These are phyloP conservation scores for Curvularia sp. DNA, from an alignment of 2,329 filamentous ascomycete species.

Conservation along the genomic window DNA sequence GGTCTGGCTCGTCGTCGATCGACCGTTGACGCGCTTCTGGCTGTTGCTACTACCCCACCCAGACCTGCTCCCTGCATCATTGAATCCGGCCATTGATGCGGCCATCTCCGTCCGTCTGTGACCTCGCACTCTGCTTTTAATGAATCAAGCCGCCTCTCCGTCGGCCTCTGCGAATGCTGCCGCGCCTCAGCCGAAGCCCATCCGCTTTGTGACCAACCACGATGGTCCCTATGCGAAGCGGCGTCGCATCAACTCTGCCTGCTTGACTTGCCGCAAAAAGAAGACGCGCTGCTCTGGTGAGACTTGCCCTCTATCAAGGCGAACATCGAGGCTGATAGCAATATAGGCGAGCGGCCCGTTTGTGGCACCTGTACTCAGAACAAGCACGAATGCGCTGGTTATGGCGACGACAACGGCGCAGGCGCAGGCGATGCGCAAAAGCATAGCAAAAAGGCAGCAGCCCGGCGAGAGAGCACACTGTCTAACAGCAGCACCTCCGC, in stretches of 20 bases:
- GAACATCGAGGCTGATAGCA: slow-evolving; percentile 15
- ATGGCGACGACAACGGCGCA: slow-evolving; percentile 48
- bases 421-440: slow-evolving; percentile 26
- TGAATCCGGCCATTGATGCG: slow-evolving; percentile 16
- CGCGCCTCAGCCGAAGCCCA: slow-evolving; percentile 47
- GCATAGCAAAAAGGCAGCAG: slow-evolving; percentile 30
- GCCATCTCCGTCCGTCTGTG: slow-evolving; percentile 17
- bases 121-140: slow-evolving; percentile 33
- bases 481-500: slow-evolving; percentile 19
- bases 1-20: slow-evolving; percentile 18
- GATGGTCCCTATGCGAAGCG: slow-evolving; percentile 53
- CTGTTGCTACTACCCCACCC: slow-evolving; percentile 24
- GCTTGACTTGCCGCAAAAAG: slow-evolving; percentile 58
- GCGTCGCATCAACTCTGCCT: slow-evolving; percentile 53
- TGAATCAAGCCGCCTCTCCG: slow-evolving; percentile 44
- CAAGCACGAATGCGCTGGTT: slow-evolving; percentile 58
- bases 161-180: slow-evolving; percentile 40
- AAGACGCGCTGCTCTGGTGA: slow-evolving; percentile 59
- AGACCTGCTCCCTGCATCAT: slow-evolving; percentile 12
- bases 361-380: slow-evolving; percentile 58
- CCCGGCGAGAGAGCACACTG: slow-evolving; percentile 28
- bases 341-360: slow-evolving; percentile 48
- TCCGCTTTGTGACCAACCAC: slow-evolving; percentile 54
- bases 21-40: slow-evolving; percentile 15
- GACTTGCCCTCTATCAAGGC: neutral